phyloP scores from a whole-genome alignment of 805 yeast species.

The Candida adriatica region DNA sequence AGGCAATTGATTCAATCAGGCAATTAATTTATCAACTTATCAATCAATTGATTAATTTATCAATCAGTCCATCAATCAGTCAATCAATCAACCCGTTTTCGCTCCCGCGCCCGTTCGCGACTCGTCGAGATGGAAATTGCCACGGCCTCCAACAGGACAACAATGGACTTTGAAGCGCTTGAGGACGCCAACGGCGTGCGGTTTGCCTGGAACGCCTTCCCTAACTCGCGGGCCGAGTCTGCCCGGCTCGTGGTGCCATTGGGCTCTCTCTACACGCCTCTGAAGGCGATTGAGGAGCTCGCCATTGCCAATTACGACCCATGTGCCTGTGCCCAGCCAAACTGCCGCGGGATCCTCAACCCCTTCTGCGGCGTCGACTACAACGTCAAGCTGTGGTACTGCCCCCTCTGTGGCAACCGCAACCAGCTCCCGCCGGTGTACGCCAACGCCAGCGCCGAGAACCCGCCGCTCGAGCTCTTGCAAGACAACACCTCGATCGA shows the following conservation, averaged over 20 bases:
- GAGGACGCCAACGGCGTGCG: conserved; percentile 75
- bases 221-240: conserved; percentile 84
- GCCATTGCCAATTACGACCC: conserved; percentile 85
- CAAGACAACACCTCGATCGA: conserved; percentile 72
- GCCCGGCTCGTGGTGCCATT: conserved; percentile 90
- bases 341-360: conserved; percentile 81
- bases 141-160: conserved; percentile 2
- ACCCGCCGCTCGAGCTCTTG: conserved; percentile 75
- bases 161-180: conserved; percentile 45
- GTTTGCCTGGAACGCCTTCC: conserved; percentile 79
- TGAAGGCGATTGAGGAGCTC: conserved; percentile 68
- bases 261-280: conserved; percentile 92
- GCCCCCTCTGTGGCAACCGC: conserved; percentile 75
- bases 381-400: conserved; percentile 71
- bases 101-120: too few species aligned
- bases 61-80: too few species aligned
- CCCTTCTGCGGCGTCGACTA: conserved; percentile 81
- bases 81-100: too few species aligned
- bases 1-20: too few species aligned
- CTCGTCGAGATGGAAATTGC: too few species aligned
- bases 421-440: conserved; percentile 81
- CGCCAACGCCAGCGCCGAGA: conserved; percentile 65
- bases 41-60: too few species aligned
- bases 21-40: too few species aligned
- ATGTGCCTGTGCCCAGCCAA: conserved; percentile 61